Evolutionary conservation across 257 asterid genomes (phyloP).

Genomic region (Ajuga chamaepitys): DNA sequence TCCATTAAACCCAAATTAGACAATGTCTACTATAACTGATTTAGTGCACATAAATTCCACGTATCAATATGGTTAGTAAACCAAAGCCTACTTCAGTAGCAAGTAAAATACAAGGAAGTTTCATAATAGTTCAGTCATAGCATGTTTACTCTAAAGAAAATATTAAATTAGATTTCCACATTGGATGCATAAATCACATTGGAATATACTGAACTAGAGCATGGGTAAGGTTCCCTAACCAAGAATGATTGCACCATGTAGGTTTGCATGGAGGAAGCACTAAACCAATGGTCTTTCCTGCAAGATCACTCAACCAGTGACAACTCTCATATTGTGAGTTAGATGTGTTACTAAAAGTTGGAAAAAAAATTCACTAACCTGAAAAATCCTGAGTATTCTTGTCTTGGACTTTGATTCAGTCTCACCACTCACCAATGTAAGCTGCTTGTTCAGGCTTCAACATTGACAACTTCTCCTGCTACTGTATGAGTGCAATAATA

Average conservation of each 20-base stretch:
- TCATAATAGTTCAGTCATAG: not conserved
- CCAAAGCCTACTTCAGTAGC: not conserved
- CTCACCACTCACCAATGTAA: no score
- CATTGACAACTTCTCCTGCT: no score
- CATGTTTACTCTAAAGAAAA: no score
- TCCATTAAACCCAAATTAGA: no score
- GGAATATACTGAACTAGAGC: not conserved
- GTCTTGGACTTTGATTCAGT: no score
- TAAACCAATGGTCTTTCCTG: slow-evolving; percentile 86
- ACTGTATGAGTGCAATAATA: no score
- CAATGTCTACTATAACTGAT: no score
- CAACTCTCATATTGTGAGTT: no score
- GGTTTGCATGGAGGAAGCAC: slow-evolving; percentile 65
- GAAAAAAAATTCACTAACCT: slow-evolving; percentile 49
- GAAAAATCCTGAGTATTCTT: no score
- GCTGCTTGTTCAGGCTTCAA: no score
- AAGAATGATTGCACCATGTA: slow-evolving; percentile 73
- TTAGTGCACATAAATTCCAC: no score
- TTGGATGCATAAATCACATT: no score
- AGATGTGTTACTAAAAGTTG: not conserved
- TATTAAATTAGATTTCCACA: not conserved
- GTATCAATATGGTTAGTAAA: not conserved
- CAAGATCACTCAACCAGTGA: slow-evolving; percentile 15
- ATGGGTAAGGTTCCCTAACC: slow-evolving; percentile 35
- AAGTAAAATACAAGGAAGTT: not conserved